A percentile compares a stretch with the other conserved stretches of the same genome.
phyloP scores from a whole-genome alignment of 805 yeast genomes.

The Kodamaea hsintzibuensis region DNA sequence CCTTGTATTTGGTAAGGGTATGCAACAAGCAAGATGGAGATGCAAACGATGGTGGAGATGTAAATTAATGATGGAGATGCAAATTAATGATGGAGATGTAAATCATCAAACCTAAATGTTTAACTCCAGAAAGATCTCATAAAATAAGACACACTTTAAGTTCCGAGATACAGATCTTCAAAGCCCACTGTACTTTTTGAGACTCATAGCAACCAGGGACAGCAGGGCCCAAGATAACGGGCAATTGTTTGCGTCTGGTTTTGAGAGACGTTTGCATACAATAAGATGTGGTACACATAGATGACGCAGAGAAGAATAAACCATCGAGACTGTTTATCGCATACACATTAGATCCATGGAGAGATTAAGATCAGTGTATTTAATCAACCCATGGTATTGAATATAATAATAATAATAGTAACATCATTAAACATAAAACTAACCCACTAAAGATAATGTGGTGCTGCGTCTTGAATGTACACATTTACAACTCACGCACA shows the following conservation, averaged over 20 bases:
- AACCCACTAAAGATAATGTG: neutral
- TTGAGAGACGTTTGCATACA: neutral
- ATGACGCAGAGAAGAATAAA: neutral
- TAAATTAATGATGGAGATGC: neutral
- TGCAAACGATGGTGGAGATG: neutral
- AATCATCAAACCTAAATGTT: neutral
- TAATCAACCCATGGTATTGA: no score
- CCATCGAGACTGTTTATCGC: neutral
- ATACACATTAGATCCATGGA: no score
- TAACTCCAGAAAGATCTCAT: no score
- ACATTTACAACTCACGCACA: neutral
- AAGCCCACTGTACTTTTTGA: neutral
- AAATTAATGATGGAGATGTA: neutral
- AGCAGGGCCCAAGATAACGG: no score
- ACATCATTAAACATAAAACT: neutral
- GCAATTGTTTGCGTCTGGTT: neutral
- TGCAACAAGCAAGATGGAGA: neutral
- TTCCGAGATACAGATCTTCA: neutral
- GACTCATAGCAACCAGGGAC: no score
- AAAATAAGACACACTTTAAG: no score
- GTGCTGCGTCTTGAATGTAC: neutral
- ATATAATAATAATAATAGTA: no score
- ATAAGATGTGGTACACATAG: neutral
- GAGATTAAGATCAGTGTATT: no score
- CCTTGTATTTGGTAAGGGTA: no score